A percentile compares a stretch with the other conserved stretches of the same genome.
phyloP scores from a whole-genome alignment of 441 rosid genomes.

The Sinapis alba region DNA sequence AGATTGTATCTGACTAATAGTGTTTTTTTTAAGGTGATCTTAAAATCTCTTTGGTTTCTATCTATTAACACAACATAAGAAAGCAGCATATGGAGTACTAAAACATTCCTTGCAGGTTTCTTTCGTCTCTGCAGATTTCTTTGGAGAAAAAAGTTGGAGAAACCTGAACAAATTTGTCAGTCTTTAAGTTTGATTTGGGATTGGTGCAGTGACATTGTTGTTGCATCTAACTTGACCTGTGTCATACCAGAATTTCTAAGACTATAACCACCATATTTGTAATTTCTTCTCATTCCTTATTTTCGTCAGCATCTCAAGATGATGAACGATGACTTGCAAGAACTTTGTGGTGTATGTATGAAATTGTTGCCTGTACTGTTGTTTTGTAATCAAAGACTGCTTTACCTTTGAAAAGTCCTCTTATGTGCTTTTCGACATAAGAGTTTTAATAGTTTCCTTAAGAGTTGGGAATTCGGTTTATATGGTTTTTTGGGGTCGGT shows the following conservation, averaged over 20 bases:
- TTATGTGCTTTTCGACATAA: too few species aligned
- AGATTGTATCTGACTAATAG: constrained; percentile 48
- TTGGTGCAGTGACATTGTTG: constrained; percentile 10
- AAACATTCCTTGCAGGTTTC: not conserved
- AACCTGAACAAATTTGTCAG: not conserved
- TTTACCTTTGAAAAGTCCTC: too few species aligned
- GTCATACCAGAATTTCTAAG: not conserved
- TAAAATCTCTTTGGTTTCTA: not conserved
- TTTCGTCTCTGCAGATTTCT: constrained; percentile 29
- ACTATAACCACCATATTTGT: not conserved
- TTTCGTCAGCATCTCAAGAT: constrained; percentile 6
- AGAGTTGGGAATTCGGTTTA: too few species aligned
- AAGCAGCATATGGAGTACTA: not conserved
- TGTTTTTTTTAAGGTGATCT: constrained; percentile 10
- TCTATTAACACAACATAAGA: not conserved
- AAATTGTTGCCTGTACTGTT: not conserved
- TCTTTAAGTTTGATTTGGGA: constrained; percentile 1
- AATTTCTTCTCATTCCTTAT: not conserved
- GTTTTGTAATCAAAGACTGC: constrained; percentile 1
- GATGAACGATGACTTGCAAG: constrained; percentile 13
- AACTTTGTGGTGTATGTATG: not conserved
- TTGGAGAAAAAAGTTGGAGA: constrained; percentile 2
- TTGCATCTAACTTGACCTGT: constrained; percentile 1
- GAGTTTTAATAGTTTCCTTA: too few species aligned
- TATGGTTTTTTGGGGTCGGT: too few species aligned